These are phyloP conservation scores for Pythium vanterpoolii DNA, from an alignment of 352 stramenopile genomes.

Conservation along the genomic window DNA sequence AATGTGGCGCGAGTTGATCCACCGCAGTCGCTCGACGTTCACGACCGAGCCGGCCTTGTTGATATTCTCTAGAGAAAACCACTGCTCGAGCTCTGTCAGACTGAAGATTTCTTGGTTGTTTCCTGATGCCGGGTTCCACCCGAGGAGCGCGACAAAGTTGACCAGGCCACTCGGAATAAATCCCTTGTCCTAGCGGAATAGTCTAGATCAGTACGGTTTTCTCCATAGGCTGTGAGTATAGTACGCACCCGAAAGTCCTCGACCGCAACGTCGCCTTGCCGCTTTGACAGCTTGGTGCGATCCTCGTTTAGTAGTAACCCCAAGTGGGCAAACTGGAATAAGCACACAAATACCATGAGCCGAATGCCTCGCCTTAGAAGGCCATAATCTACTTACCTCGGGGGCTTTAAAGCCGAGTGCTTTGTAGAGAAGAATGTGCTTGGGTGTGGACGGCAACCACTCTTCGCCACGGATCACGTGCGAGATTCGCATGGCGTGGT, in stretches of 20 bases:
- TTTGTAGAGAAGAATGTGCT: constrained; percentile 91
- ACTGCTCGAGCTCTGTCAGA: constrained; percentile 86
- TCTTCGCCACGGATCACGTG: constrained; percentile 97
- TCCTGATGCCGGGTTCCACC: constrained; percentile 94
- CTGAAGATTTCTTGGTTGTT: constrained; percentile 98
- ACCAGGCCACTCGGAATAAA: constrained; percentile 95
- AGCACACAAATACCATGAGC: background rate
- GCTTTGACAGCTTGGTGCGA: constrained; percentile 97
- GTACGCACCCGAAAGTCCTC: constrained; percentile 94
- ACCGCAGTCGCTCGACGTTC: constrained; percentile 80
- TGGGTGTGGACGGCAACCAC: constrained; percentile 90
- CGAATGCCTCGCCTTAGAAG: background rate
- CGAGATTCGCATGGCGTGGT: constrained; percentile 96
- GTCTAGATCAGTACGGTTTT: too few relatives aligned
- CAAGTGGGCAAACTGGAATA: constrained; percentile 81
- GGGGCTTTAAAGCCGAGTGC: constrained; percentile 74
- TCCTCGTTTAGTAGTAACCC: constrained; percentile 97
- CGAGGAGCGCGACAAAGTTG: constrained; percentile 98
- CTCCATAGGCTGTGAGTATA: too few relatives aligned
- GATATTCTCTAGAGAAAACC: constrained; percentile 85
- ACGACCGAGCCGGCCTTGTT: constrained; percentile 89
- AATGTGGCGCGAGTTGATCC: constrained; percentile 89
- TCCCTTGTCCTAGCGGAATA: constrained; percentile 93
- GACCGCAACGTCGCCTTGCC: constrained; percentile 96
- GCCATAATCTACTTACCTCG: constrained; percentile 30